phyloP scores from a whole-genome alignment of 345 rosid species.

The Aquilaria sinensis region DNA sequence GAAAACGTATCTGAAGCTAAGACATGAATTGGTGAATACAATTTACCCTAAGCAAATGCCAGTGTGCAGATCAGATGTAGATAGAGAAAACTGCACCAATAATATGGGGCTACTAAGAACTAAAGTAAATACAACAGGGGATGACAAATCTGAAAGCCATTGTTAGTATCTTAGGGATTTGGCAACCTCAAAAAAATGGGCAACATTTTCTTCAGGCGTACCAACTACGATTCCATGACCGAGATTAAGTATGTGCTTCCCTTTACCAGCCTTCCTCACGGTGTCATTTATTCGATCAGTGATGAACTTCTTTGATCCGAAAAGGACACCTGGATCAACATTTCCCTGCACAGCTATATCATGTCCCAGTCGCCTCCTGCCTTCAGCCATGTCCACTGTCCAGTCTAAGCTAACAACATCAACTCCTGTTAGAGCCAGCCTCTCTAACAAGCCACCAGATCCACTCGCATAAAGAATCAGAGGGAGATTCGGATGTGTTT shows the following conservation, averaged over 20 bases:
- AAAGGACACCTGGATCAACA: conserved; percentile 87
- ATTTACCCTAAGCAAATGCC: background rate
- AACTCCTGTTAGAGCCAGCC: conserved; percentile 75
- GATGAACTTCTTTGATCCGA: conserved; percentile 86
- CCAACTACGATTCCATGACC: conserved; percentile 96
- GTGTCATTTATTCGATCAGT: conserved; percentile 79
- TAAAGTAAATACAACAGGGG: conserved; percentile 10
- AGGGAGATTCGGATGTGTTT: conserved; percentile 85
- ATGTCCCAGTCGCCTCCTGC: conserved; percentile 71
- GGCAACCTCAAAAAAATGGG: conserved; percentile 90
- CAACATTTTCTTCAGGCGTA: conserved; percentile 92
- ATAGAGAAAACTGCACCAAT: background rate
- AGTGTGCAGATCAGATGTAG: background rate
- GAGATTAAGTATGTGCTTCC: conserved; percentile 83
- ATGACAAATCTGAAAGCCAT: background rate
- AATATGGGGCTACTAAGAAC: conserved; percentile 6
- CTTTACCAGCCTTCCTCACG: conserved; percentile 82
- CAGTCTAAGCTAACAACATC: conserved; percentile 99
- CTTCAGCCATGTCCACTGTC: conserved; percentile 99
- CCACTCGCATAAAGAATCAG: conserved; percentile 90
- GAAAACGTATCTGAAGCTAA: too few species aligned
- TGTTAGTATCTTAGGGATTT: conserved; percentile 65
- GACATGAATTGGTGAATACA: too few species aligned
- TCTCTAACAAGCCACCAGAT: conserved; percentile 91
- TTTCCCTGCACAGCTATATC: conserved; percentile 91